These are phyloP conservation scores for Tillandsia fasciculata DNA, from an alignment of 176 grass and related monocot genomes.

Conservation along the genomic window DNA sequence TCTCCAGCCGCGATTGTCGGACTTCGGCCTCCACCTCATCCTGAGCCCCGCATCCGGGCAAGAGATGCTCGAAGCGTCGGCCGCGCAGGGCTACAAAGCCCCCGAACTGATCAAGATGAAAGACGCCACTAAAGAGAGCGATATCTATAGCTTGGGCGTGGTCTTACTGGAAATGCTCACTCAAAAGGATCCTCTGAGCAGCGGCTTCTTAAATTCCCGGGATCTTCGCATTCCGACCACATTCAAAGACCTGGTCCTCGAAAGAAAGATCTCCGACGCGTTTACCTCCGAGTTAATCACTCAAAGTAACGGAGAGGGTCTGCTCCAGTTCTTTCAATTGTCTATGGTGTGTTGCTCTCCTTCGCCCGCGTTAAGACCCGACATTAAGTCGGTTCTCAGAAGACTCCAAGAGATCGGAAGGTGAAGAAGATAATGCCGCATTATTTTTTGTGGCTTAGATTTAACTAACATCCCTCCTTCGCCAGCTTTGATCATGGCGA, in stretches of 20 bases:
- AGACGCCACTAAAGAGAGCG: slow-evolving; percentile 48
- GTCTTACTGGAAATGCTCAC: slow-evolving; percentile 74
- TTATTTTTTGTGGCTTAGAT: too few species aligned
- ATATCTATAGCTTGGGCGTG: slow-evolving; percentile 40
- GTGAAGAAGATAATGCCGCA: background rate
- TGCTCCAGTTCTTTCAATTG: slow-evolving; percentile 20
- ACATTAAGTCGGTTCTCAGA: slow-evolving; percentile 3
- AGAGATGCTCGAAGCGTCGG: slow-evolving; percentile 69
- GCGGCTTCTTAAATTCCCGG: slow-evolving; percentile 11
- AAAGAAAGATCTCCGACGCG: slow-evolving; percentile 16
- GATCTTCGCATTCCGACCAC: slow-evolving; percentile 13
- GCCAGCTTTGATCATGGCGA: too few species aligned
- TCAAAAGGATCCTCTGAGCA: slow-evolving; percentile 43
- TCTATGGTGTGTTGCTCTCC: slow-evolving; percentile 24
- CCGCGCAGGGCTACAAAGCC: slow-evolving; percentile 64
- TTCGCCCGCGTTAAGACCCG: slow-evolving; percentile 12
- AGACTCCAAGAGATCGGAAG: slow-evolving; percentile 9
- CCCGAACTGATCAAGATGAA: slow-evolving; percentile 86
- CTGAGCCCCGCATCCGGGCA: slow-evolving; percentile 46
- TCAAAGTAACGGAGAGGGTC: slow-evolving; percentile 19
- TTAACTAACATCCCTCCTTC: too few species aligned
- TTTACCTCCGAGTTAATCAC: slow-evolving; percentile 18
- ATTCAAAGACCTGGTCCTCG: slow-evolving; percentile 15
- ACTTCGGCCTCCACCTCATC: slow-evolving; percentile 74
- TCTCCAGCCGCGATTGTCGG: slow-evolving; percentile 73